These are phyloP conservation scores for Elongisporangium undulatum DNA, from an alignment of 352 stramenopile species.

Conservation along the genomic window DNA sequence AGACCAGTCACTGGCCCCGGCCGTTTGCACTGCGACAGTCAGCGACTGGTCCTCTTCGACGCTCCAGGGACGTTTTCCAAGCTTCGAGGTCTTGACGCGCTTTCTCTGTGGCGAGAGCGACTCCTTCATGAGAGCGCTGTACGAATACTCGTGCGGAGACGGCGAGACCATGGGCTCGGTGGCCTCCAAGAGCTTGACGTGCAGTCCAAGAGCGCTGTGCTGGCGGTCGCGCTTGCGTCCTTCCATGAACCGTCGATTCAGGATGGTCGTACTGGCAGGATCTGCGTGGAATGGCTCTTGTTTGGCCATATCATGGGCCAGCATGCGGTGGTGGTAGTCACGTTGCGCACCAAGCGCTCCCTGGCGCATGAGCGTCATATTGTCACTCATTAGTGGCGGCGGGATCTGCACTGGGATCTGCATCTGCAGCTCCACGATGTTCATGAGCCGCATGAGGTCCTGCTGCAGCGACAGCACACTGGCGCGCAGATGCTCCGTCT, in stretches of 20 bases:
- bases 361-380: background rate
- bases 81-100: slow-evolving; percentile 52
- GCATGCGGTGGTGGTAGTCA: background rate
- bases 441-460: slow-evolving; percentile 69
- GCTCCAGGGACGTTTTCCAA: slow-evolving; percentile 67
- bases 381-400: background rate
- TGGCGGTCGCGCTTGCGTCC: background rate
- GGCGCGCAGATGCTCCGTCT: slow-evolving; percentile 50
- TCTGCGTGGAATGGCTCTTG: background rate
- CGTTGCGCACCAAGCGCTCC: background rate
- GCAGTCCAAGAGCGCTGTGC: slow-evolving; percentile 3
- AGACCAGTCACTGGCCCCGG: slow-evolving; percentile 86
- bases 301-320: background rate
- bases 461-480: slow-evolving; percentile 69
- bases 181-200: slow-evolving; percentile 23
- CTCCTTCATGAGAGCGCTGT: slow-evolving; percentile 14
- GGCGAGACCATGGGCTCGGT: slow-evolving; percentile 15
- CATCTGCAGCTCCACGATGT: slow-evolving; percentile 77
- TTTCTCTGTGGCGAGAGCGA: slow-evolving; percentile 58
- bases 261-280: slow-evolving; percentile 6
- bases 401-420: slow-evolving; percentile 41
- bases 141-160: slow-evolving; percentile 7
- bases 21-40: slow-evolving; percentile 43
- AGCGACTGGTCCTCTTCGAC: slow-evolving; percentile 57
- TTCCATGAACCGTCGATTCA: slow-evolving; percentile 18